Conservation (phyloP, 179 eudicot species). For the Spergularia azorica region DNA sequence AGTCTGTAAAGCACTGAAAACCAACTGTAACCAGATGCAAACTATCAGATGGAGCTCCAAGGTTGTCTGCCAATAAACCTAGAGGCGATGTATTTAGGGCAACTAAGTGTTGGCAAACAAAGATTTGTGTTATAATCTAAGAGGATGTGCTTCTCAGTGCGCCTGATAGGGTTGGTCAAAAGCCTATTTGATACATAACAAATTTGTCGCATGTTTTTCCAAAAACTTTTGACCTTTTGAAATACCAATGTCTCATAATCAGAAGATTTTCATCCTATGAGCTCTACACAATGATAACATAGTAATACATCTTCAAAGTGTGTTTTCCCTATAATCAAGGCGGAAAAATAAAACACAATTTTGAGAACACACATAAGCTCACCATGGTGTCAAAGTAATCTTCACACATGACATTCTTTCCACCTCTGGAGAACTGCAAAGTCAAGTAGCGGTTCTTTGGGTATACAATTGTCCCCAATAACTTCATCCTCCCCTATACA, state of each 20-base stretch:
- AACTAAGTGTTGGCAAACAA: no score
- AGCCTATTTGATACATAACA: not conserved
- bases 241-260: not conserved
- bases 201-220: not conserved
- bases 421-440: constrained; percentile 88
- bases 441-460: constrained; percentile 87
- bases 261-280: not conserved
- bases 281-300: not conserved
- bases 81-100: no score
- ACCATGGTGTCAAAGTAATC: constrained; percentile 93
- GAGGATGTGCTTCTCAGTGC: no score
- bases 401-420: constrained; percentile 88
- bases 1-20: not conserved
- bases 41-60: no score
- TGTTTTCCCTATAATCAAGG: not conserved
- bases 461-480: constrained; percentile 87
- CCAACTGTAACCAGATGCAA: not conserved
- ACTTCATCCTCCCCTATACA: constrained; percentile 80
- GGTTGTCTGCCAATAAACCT: no score
- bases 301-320: not conserved
- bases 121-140: no score
- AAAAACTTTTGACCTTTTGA: not conserved
- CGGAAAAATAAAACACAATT: not conserved
- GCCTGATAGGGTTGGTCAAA: no score
- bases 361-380: constrained; percentile 19